phyloP scores from a whole-genome alignment of 306 rosid species.

The Sechiopsis laciniata region DNA sequence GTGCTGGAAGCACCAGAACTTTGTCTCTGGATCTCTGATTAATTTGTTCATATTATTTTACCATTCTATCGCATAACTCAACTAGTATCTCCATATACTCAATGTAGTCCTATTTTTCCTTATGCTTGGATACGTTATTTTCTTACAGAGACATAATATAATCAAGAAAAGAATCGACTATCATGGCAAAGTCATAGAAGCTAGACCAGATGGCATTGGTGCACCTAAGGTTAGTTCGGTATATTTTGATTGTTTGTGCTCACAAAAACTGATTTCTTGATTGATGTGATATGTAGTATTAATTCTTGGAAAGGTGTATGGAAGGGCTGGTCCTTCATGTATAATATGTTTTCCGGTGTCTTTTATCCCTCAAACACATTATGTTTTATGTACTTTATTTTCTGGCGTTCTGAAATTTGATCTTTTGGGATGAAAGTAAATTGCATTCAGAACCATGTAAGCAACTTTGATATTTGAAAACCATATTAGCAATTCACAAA shows the following conservation, averaged over 20 bases:
- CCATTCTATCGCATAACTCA: neutral
- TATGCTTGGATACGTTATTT: slow-evolving; percentile 8
- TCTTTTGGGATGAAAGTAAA: neutral
- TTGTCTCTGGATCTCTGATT: neutral
- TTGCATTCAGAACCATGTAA: neutral
- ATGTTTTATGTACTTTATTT: neutral
- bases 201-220: slow-evolving; percentile 74
- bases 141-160: slow-evolving; percentile 72
- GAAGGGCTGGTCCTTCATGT: neutral
- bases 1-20: slow-evolving; percentile 24
- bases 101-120: slow-evolving; percentile 13
- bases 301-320: neutral
- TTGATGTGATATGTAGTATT: neutral
- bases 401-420: neutral
- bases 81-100: slow-evolving; percentile 4
- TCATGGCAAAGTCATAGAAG: slow-evolving; percentile 61
- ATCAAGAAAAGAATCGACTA: slow-evolving; percentile 70
- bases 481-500: neutral
- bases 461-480: neutral
- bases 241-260: slow-evolving; percentile 14
- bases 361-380: neutral
- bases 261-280: slow-evolving; percentile 12
- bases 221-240: slow-evolving; percentile 73
- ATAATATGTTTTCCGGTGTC: neutral
- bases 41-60: neutral